Evolutionary conservation across 192 early-diverging fungal species (phyloP).

Genomic region (Podila verticillata): DNA sequence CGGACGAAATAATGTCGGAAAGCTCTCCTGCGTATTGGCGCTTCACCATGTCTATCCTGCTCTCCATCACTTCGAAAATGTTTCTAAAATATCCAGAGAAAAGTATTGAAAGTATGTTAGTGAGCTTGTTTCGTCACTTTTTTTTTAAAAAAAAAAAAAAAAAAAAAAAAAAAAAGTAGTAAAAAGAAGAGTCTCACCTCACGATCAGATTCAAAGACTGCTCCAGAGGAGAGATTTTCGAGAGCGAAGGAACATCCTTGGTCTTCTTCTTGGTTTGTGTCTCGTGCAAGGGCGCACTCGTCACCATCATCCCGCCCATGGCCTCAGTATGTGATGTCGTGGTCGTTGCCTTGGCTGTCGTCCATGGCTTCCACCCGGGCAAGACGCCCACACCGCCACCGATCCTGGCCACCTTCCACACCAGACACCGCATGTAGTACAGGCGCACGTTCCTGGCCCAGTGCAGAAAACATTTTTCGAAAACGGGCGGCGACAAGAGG

Average conservation of each 20-base stretch:
- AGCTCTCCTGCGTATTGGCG: conserved; percentile 46
- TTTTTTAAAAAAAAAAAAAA: not conserved
- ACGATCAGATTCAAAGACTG: conserved; percentile 26
- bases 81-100: conserved; percentile 16
- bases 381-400: conserved; percentile 42
- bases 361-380: conserved; percentile 42
- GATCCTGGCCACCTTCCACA: conserved; percentile 57
- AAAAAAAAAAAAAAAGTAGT: not conserved
- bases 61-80: conserved; percentile 52
- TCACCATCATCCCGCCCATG: conserved; percentile 29
- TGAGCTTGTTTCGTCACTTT: not conserved
- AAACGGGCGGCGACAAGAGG: conserved; percentile 46
- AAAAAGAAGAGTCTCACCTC: conserved; percentile 12
- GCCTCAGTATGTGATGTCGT: not conserved
- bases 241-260: conserved; percentile 11
- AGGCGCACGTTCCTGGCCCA: conserved; percentile 61
- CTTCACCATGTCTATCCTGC: conserved; percentile 45
- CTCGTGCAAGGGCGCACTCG: not conserved
- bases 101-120: not conserved
- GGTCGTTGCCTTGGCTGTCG: not conserved
- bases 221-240: conserved; percentile 13
- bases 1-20: conserved; percentile 10
- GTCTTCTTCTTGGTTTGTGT: conserved; percentile 12
- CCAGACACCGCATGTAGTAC: conserved; percentile 57
- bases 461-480: conserved; percentile 60